Evolutionary conservation across 257 asterid genomes (phyloP).

Genomic region (Sherardia arvensis): DNA sequence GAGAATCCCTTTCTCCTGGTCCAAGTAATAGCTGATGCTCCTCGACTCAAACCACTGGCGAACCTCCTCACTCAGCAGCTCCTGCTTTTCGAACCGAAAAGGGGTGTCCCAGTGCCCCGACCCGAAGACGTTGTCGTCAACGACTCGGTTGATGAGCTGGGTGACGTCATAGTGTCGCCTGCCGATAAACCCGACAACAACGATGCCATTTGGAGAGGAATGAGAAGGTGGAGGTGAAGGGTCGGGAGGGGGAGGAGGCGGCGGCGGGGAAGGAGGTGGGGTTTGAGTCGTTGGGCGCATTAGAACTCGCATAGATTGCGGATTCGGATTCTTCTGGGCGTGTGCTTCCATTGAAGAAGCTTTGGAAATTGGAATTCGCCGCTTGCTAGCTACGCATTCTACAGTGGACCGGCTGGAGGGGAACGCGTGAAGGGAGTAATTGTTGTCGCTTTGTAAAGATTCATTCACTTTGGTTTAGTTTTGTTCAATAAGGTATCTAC

Average conservation of each 20-base stretch:
- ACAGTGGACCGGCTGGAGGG: too few relatives aligned
- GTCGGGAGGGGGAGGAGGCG: conserved; percentile 23
- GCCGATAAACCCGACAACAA: conserved; percentile 84
- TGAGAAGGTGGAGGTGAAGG: conserved; percentile 20
- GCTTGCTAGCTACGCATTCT: not conserved
- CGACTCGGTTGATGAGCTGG: conserved; percentile 60
- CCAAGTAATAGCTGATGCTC: conserved; percentile 58
- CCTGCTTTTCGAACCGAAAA: conserved; percentile 34
- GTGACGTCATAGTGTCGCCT: conserved; percentile 58
- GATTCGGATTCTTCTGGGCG: conserved; percentile 16
- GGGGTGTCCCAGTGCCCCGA: conserved; percentile 55
- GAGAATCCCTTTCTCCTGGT: conserved; percentile 61
- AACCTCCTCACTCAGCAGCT: conserved; percentile 31
- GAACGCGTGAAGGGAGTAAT: too few relatives aligned
- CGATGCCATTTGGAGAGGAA: conserved; percentile 48
- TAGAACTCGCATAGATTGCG: conserved; percentile 60
- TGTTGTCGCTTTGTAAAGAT: too few relatives aligned
- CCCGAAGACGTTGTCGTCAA: conserved; percentile 72
- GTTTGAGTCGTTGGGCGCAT: conserved; percentile 44
- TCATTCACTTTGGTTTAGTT: too few relatives aligned
- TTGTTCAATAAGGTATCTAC: too few relatives aligned
- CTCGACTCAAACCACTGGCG: conserved; percentile 53
- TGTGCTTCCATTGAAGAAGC: conserved; percentile 30
- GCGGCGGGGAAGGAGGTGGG: conserved; percentile 28
- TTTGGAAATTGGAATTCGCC: not conserved